Evolutionary conservation across 2,329 filamentous ascomycete genomes (phyloP), one percentile per base, ranked within the genome.

Genomic region (Diplodia scrobiculata): DNA sequence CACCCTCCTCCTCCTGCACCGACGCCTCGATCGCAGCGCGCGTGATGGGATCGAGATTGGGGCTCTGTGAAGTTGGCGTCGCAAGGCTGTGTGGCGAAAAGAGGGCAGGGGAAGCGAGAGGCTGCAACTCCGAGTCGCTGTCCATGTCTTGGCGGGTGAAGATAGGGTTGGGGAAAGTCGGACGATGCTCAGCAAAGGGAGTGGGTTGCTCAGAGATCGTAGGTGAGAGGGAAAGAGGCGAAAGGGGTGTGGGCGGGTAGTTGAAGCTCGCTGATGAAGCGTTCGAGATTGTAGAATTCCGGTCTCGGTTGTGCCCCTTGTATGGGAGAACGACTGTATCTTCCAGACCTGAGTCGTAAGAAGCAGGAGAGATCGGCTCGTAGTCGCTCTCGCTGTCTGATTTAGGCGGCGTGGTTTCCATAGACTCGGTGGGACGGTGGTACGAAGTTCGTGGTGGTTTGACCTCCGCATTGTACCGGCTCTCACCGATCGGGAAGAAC

Each of bases 211-310:
- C 51, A n/a, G 50, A 64, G 11, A 38, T 36, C 5, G 53, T 65
- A 9, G 63, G 63, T 1, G 63, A 55, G 2, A 55, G 29, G 6
- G 63, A 65, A 3, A 65, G 45, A n/a, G 63, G 63, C 1, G 63
- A 65, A 29, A 65, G 63, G 4, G 63, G 63, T 5, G 63, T 65
- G 11, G 64, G 64, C 7, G 64, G 52, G 10, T 51, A 59, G n/a
- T 52, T 66, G 58, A 50, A 62, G 29, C 58, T 62, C 11, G 58
- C 41, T 14, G 53, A 58, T 7, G 64, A 66, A 51, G 53, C 53
- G 10, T 58, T 59, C 0, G 64, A 66, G n/a, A 66, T 66, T 19
- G 64, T 66, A 9, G 64, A 66, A 34, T 66, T 66, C 14, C 64
- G 64, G 34, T 66, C 53, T 13, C 64, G 45, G 13, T 59, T 66